These are phyloP conservation scores for Sugiyamaella grinbergsii DNA, from an alignment of 1,139 yeast species.

Conservation along the genomic window DNA sequence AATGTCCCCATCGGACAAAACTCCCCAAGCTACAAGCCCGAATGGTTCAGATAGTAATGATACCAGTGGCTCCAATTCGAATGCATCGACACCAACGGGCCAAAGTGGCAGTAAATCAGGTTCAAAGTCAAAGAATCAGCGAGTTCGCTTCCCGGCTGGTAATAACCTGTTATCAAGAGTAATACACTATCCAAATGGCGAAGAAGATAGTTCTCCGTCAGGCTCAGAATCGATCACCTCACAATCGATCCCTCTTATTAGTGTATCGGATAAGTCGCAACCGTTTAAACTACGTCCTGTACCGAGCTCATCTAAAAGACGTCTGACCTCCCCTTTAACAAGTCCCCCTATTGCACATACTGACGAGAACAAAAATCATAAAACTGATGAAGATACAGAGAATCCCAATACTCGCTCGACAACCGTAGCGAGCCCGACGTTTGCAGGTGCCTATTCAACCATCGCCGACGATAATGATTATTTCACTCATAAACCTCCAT, in stretches of 20 bases:
- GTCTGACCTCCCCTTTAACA: constrained; percentile 23
- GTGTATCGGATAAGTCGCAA: not conserved
- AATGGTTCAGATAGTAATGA: constrained; percentile 8
- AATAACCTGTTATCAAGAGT: constrained; percentile 32
- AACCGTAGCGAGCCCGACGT: constrained; percentile 1
- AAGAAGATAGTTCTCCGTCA: constrained; percentile 19
- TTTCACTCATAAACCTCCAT: constrained; percentile 9
- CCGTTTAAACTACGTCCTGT: constrained; percentile 4
- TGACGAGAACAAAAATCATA: no score
- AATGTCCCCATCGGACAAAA: constrained; percentile 3
- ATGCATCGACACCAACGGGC: constrained; percentile 4
- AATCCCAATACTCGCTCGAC: no score
- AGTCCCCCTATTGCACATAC: constrained; percentile 29
- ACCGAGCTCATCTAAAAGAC: constrained; percentile 3
- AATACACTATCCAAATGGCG: constrained; percentile 37
- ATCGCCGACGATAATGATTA: constrained; percentile 3
- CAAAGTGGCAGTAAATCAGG: not conserved
- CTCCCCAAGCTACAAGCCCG: not conserved
- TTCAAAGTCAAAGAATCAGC: constrained; percentile 20
- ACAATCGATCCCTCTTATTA: not conserved
- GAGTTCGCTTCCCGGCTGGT: constrained; percentile 40
- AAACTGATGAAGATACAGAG: no score
- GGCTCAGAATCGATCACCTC: not conserved
- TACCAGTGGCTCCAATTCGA: constrained; percentile 1
- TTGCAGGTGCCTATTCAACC: constrained; percentile 5